Conservation (phyloP, 495 filamentous ascomycete genomes). For the Neurospora tetraspora region DNA sequence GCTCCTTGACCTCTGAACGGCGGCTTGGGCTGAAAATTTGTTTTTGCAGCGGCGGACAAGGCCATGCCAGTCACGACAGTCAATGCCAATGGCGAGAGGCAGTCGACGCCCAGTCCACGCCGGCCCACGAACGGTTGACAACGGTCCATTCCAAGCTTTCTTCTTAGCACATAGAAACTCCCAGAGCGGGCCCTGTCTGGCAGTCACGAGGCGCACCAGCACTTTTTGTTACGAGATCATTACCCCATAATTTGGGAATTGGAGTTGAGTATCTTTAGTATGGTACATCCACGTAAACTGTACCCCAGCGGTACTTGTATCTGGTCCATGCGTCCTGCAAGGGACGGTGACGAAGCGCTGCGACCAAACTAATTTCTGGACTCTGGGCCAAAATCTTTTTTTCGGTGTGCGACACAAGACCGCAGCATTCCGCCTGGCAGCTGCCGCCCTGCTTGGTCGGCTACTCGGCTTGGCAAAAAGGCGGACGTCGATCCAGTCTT, state of each 20-base stretch:
- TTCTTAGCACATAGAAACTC: constrained; percentile 27
- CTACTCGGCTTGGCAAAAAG: background rate
- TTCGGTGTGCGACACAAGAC: background rate
- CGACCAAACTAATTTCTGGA: background rate
- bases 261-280: constrained; percentile 9
- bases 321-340: constrained; percentile 10
- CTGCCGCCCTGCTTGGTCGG: constrained; percentile 1
- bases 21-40: background rate
- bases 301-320: constrained; percentile 6
- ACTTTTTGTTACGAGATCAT: constrained; percentile 24
- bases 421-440: constrained; percentile 8
- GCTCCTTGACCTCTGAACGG: background rate
- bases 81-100: background rate
- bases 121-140: background rate
- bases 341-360: constrained; percentile 15
- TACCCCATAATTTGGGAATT: constrained; percentile 17
- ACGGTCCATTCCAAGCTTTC: constrained; percentile 11
- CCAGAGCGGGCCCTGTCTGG: constrained; percentile 4
- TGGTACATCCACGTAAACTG: background rate
- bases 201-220: constrained; percentile 21
- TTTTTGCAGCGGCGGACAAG: background rate
- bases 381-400: background rate
- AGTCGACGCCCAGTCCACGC: background rate
- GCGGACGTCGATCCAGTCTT: background rate
- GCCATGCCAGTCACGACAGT: background rate